phyloP scores from a whole-genome alignment of 225 moss, liverwort and hornwort species.

The Ulota crispa region DNA sequence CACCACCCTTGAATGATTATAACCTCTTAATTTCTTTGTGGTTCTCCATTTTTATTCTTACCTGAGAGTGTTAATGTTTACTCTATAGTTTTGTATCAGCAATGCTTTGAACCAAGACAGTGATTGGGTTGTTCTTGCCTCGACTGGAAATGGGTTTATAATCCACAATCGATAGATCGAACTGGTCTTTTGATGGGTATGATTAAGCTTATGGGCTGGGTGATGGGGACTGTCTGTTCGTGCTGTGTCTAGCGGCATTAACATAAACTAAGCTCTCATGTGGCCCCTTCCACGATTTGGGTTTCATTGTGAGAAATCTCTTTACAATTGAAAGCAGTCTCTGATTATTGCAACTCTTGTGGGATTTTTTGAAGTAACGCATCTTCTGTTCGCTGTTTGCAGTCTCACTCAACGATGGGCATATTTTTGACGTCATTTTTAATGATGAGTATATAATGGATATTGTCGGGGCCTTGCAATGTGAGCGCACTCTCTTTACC shows the following conservation, averaged over 20 bases:
- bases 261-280: not conserved
- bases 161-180: not conserved
- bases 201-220: not conserved
- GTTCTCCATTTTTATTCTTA: not conserved
- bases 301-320: not conserved
- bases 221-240: not conserved
- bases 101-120: constrained; percentile 21
- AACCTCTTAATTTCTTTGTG: constrained; percentile 3
- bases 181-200: constrained; percentile 11
- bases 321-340: not conserved
- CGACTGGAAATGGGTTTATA: constrained; percentile 15
- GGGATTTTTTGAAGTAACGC: constrained; percentile 10
- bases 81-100: constrained; percentile 5
- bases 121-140: not conserved
- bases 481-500: constrained; percentile 46
- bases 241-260: not conserved
- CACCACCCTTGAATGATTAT: not conserved
- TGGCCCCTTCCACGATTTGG: not conserved
- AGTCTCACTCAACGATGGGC: constrained; percentile 92
- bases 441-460: constrained; percentile 96
- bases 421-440: constrained; percentile 91
- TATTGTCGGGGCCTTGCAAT: constrained; percentile 91
- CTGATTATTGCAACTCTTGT: not conserved
- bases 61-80: not conserved
- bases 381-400: constrained; percentile 36